A percentile compares a stretch with the other conserved stretches of the same genome.
These are phyloP conservation scores for Helicostylum pulchrum DNA, from an alignment of 192 early-diverging fungal genomes.

Conservation along the genomic window DNA sequence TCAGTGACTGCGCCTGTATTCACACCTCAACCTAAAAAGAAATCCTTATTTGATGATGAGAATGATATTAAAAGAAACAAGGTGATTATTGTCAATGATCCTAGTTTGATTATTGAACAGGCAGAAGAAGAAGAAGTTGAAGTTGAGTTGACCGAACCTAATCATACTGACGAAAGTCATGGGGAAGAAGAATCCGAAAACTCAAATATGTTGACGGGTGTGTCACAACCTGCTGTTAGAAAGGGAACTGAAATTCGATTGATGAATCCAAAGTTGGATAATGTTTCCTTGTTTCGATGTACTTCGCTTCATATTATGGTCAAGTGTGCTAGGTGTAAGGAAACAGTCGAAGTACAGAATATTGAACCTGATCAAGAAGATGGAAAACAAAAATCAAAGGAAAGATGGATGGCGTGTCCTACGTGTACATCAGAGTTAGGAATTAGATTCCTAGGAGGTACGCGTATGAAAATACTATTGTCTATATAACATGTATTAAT, in stretches of 20 bases:
- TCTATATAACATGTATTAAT: background rate
- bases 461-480: background rate
- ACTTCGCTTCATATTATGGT: conserved; percentile 59
- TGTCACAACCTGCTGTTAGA: conserved; percentile 22
- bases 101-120: background rate
- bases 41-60: conserved; percentile 28
- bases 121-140: background rate
- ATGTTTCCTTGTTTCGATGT: conserved; percentile 68
- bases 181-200: background rate
- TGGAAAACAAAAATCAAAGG: conserved; percentile 4
- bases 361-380: background rate
- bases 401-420: conserved; percentile 24
- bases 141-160: background rate
- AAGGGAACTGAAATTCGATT: conserved; percentile 77
- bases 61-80: conserved; percentile 24
- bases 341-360: conserved; percentile 42
- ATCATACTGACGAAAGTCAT: background rate
- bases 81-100: conserved; percentile 21
- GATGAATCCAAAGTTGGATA: conserved; percentile 52
- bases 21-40: background rate
- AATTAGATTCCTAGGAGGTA: conserved; percentile 16
- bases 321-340: conserved; percentile 77
- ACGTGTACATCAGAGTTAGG: conserved; percentile 30
- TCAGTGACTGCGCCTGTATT: conserved; percentile 2
- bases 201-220: background rate